Base-by-base conservation (phyloP, 176 grass and related monocot genomes). In the Triticum dicoccoides region DNA sequence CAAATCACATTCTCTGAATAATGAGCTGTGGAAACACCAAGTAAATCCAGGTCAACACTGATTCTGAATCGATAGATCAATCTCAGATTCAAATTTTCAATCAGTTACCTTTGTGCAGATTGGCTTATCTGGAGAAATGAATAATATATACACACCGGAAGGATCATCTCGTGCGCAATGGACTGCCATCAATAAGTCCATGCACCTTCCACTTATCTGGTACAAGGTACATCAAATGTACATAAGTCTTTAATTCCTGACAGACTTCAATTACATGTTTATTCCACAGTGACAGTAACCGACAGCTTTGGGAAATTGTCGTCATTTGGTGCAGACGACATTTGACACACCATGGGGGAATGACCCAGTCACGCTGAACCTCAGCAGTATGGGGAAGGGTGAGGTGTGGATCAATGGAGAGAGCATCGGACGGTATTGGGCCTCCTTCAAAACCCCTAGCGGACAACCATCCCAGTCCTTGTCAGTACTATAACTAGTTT, bases 381-480 rank as follows among this genome's bases (percentile, higher is more conserved):
- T 97, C 33, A 69, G 78, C 14, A 94, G 90, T 65, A 97, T 94
- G 94, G 88, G 91, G 0, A 97, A 97, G 89, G 91, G 94, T 54
- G 94, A 97, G 54, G 94, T 84, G 9, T 97, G 94, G 91, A 80
- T 97, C 63, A 97, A 94, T 85, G 91, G 91, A 72, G 83, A 92
- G 80, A 93, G 87, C 78, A 94, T 97, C 2, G 91, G 94, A 62
- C 87, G 94, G n/a, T 97, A 93, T 71, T 97, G 94, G 91, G 91
- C 86, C 65, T 97, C 94, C 24, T 87, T 97, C 66, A 89, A 75
- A 78, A 69, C 79, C 54, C 87, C 89, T 14, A 97, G 73, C 23
- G 91, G 91, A 66, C 61, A 88, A 37, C 85, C 89, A 68, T 82
- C 94, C 81, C 94, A 97, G 63, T 84, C 89, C 65, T 32, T 94